Evolutionary conservation across 305 asterid species (phyloP).

Genomic region (Ajuga reptans): DNA sequence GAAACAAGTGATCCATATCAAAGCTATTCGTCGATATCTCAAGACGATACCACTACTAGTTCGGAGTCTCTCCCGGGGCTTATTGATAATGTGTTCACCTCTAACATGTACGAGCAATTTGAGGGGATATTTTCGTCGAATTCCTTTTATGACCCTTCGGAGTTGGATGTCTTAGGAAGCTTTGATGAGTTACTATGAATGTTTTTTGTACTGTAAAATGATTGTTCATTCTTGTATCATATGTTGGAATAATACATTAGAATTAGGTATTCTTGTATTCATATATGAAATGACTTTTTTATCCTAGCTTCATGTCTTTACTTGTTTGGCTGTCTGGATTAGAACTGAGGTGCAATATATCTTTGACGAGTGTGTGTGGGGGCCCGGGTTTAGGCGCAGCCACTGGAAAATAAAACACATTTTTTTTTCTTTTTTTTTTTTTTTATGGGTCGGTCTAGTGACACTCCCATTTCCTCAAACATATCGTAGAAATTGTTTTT

Average conservation of each 20-base stretch:
- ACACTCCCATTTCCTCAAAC: too few relatives aligned
- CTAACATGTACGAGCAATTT: constrained; percentile 32
- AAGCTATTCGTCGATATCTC: constrained; percentile 21
- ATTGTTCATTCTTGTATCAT: background rate
- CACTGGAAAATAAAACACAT: background rate
- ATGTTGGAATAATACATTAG: background rate
- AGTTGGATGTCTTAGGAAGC: constrained; percentile 49
- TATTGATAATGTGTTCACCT: constrained; percentile 24
- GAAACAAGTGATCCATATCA: constrained; percentile 7
- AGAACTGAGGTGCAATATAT: too few relatives aligned
- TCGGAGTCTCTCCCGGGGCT: constrained; percentile 29
- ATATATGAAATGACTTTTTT: background rate
- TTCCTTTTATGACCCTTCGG: constrained; percentile 29
- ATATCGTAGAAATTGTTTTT: too few relatives aligned
- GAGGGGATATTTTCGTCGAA: constrained; percentile 24
- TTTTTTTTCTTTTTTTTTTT: too few relatives aligned
- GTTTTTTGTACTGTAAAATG: too few relatives aligned
- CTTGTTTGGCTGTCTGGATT: background rate
- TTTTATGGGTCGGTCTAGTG: too few relatives aligned
- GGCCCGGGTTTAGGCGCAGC: background rate
- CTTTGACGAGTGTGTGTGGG: background rate
- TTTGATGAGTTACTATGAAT: constrained; percentile 35
- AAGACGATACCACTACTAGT: constrained; percentile 18
- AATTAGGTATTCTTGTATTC: constrained; percentile 1
- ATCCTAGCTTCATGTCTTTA: background rate